Percentiles rank a stretch among this genome's conserved stretches.
These are phyloP conservation scores for Tillandsia fasciculata DNA, from an alignment of 176 grass and related monocot species.

Conservation along the genomic window DNA sequence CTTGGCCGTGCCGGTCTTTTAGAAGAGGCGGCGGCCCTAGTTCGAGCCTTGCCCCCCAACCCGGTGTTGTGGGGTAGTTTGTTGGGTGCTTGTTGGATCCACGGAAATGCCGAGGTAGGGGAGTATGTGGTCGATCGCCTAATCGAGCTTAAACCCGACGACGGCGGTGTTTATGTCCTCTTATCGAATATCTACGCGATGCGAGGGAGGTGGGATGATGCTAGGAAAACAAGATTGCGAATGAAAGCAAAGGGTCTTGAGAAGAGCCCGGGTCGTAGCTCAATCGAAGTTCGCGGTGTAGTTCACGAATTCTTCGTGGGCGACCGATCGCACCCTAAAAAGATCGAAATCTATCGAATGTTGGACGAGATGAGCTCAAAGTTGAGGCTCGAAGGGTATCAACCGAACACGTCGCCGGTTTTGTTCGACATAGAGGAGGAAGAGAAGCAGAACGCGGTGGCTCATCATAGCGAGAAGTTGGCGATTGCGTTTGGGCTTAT, in stretches of 20 bases:
- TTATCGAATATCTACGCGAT: slow-evolving; percentile 20
- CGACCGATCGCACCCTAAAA: background rate
- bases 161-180: slow-evolving; percentile 16
- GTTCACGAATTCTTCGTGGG: slow-evolving; percentile 1
- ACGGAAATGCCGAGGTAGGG: slow-evolving; percentile 7
- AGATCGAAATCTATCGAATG: background rate
- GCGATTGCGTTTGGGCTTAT: background rate
- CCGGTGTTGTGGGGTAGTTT: slow-evolving; percentile 15
- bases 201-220: slow-evolving; percentile 16
- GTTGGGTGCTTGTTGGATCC: slow-evolving; percentile 20
- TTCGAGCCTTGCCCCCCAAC: background rate
- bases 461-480: background rate
- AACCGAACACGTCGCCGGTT: background rate
- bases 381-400: background rate
- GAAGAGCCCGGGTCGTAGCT: slow-evolving; percentile 11
- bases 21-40: slow-evolving; percentile 8
- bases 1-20: slow-evolving; percentile 17
- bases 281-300: slow-evolving; percentile 5
- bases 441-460: background rate
- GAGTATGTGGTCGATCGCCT: background rate
- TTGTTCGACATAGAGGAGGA: slow-evolving; percentile 8
- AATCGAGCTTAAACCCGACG: background rate
- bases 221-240: slow-evolving; percentile 2
- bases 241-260: slow-evolving; percentile 12
- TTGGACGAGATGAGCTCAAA: background rate